Conservation (phyloP, 768 basidiomycete genomes). For the Tylopilus subfusipes region DNA sequence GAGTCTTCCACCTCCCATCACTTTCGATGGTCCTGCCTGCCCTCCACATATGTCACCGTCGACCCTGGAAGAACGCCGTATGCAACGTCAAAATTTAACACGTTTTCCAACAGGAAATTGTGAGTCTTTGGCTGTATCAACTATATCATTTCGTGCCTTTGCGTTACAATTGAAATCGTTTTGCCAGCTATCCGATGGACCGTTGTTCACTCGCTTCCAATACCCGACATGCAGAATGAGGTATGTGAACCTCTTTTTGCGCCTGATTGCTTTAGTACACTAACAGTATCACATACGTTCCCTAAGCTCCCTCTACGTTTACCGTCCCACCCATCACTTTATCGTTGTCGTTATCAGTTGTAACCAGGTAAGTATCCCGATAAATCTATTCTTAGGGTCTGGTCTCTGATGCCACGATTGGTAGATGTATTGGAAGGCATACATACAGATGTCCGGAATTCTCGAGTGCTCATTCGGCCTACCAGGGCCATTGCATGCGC, state of each 20-base stretch:
- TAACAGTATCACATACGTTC: constrained; percentile 6
- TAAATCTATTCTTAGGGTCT: not conserved
- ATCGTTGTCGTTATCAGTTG: too few relatives aligned
- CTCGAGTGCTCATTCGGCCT: too few relatives aligned
- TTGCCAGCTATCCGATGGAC: constrained; percentile 44
- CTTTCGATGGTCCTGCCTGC: constrained; percentile 50
- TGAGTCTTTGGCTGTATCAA: too few relatives aligned
- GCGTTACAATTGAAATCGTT: constrained; percentile 31
- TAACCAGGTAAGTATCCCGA: not conserved
- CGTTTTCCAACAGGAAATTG: not conserved
- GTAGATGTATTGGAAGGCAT: not conserved
- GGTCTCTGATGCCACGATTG: not conserved
- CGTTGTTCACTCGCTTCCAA: constrained; percentile 31
- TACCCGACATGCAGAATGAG: constrained; percentile 9
- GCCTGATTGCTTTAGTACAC: not conserved
- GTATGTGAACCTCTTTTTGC: constrained; percentile 6
- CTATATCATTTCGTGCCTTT: constrained; percentile 10
- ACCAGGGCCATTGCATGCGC: too few relatives aligned
- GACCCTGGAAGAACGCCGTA: constrained; percentile 9
- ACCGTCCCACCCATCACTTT: not conserved
- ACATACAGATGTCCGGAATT: too few relatives aligned
- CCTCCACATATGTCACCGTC: constrained; percentile 23
- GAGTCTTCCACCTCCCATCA: constrained; percentile 43
- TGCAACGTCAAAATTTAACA: constrained; percentile 7
- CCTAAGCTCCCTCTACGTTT: constrained; percentile 4